A percentile compares a stretch with the other conserved stretches of the same genome.
These are phyloP conservation scores for Torulaspora franciscae DNA, from an alignment of 805 yeast genomes.

Conservation along the genomic window DNA sequence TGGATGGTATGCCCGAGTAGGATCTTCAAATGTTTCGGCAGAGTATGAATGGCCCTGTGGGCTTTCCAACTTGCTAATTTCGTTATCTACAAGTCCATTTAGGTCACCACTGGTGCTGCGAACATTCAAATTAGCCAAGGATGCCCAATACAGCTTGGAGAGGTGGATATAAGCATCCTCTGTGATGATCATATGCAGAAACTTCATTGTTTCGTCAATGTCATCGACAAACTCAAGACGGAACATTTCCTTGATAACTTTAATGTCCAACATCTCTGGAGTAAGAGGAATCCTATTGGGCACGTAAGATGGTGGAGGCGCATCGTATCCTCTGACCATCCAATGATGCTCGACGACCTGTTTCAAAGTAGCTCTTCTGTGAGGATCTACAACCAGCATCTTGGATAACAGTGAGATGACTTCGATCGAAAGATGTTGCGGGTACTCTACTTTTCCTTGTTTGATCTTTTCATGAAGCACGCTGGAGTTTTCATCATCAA, in stretches of 20 bases:
- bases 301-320: slow-evolving; percentile 60
- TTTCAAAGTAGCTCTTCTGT: slow-evolving; percentile 66
- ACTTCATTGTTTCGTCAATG: slow-evolving; percentile 50
- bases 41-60: slow-evolving; percentile 3
- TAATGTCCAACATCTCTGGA: slow-evolving; percentile 35
- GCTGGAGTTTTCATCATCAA: slow-evolving; percentile 90
- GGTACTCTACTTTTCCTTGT: slow-evolving; percentile 87
- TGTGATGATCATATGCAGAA: slow-evolving; percentile 52
- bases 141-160: slow-evolving; percentile 30
- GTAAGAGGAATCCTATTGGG: slow-evolving; percentile 73
- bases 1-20: slow-evolving; percentile 85
- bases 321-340: slow-evolving; percentile 87
- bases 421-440: slow-evolving; percentile 70
- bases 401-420: slow-evolving; percentile 74
- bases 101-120: slow-evolving; percentile 13
- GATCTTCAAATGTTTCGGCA: slow-evolving; percentile 47
- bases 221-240: slow-evolving; percentile 71
- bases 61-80: slow-evolving; percentile 7
- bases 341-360: slow-evolving; percentile 89
- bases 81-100: slow-evolving; percentile 10
- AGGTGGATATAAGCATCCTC: slow-evolving; percentile 53
- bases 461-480: slow-evolving; percentile 91
- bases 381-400: slow-evolving; percentile 90
- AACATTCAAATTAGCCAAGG: slow-evolving; percentile 14
- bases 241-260: slow-evolving; percentile 72